Evolutionary conservation across 2,329 filamentous ascomycete genomes (phyloP).

Genomic region (Calonectria honghensis): DNA sequence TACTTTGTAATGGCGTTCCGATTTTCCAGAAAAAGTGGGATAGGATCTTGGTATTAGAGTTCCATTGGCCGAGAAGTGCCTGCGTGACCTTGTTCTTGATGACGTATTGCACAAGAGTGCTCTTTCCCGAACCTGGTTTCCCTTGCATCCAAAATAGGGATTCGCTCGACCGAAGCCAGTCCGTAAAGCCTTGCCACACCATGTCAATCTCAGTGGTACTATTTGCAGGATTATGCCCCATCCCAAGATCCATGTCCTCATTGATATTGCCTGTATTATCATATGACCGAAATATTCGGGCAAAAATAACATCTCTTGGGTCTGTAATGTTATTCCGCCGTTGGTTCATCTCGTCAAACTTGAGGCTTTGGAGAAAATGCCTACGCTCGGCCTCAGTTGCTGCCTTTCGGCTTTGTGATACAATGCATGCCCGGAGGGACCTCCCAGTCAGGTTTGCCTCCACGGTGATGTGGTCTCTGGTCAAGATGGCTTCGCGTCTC

Average conservation of each 20-base stretch:
- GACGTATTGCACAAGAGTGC: conserved; percentile 39
- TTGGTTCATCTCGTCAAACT: conserved; percentile 22
- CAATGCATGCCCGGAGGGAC: neutral
- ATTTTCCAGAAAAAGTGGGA: neutral
- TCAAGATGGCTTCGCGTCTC: neutral
- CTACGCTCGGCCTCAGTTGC: neutral
- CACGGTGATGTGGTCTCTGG: neutral
- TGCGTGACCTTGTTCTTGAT: neutral
- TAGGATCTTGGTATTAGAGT: neutral
- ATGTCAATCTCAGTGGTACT: neutral
- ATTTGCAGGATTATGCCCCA: too few relatives aligned
- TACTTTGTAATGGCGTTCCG: neutral
- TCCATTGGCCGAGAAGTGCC: neutral
- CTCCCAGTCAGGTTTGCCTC: neutral
- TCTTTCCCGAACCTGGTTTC: conserved; percentile 45
- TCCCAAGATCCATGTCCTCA: too few relatives aligned
- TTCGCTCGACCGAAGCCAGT: conserved; percentile 21
- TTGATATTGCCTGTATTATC: neutral
- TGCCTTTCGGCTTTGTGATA: neutral
- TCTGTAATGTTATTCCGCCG: neutral
- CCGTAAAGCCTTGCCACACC: neutral
- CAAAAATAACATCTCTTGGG: conserved; percentile 10
- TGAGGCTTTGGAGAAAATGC: conserved; percentile 5
- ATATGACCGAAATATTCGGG: conserved; percentile 10
- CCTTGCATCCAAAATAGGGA: conserved; percentile 23